Evolutionary conservation across 805 yeast species (phyloP).

Genomic region (Candida vaughaniae): DNA sequence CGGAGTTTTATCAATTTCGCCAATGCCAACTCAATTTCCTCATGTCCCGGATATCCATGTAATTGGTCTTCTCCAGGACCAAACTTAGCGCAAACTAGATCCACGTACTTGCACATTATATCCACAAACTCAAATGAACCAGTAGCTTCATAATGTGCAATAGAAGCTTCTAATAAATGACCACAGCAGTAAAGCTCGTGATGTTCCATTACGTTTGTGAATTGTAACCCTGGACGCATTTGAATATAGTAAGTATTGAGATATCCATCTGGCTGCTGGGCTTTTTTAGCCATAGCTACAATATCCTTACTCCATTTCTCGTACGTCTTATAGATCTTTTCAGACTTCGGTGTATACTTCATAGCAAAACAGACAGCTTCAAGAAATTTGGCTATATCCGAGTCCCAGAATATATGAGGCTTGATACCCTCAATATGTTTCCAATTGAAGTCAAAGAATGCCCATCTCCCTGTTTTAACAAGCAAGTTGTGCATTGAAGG

Average conservation of each 20-base stretch:
- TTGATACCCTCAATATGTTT: conserved; percentile 10
- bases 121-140: conserved; percentile 16
- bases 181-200: conserved; percentile 20
- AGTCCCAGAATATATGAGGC: conserved; percentile 25
- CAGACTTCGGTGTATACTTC: conserved; percentile 13
- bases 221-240: conserved; percentile 24
- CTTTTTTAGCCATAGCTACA: conserved; percentile 15
- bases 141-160: conserved; percentile 19
- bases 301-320: conserved; percentile 17
- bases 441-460: conserved; percentile 14
- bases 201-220: conserved; percentile 21
- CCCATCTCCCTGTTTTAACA: conserved; percentile 20
- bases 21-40: conserved; percentile 24
- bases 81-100: conserved; percentile 14
- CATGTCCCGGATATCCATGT: conserved; percentile 26
- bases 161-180: conserved; percentile 22
- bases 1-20: conserved; percentile 16
- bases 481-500: conserved; percentile 18
- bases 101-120: conserved; percentile 17
- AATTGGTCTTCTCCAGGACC: conserved; percentile 17
- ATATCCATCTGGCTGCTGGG: conserved; percentile 24
- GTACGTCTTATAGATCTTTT: conserved; percentile 8
- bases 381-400: conserved; percentile 21
- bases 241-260: conserved; percentile 20
- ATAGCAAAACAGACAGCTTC: conserved; percentile 20